Evolutionary conservation across 2,329 filamentous ascomycete genomes (phyloP).

Genomic region (Epichloe amarillans): DNA sequence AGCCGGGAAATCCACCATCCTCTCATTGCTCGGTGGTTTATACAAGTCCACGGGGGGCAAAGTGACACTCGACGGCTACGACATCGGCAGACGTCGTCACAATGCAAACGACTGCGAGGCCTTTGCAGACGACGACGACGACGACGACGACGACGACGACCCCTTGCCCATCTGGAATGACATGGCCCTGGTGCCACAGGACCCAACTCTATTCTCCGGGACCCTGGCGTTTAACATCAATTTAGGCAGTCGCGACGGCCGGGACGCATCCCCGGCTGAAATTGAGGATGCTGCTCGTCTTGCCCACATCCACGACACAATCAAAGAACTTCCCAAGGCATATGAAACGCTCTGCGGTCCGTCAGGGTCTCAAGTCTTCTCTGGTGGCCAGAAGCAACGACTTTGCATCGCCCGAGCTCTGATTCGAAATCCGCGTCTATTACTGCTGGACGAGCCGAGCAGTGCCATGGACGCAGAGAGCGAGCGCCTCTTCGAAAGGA

Average conservation of each 20-base stretch:
- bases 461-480: conserved; percentile 46
- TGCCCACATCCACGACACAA: conserved; percentile 51
- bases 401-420: conserved; percentile 57
- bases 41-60: conserved; percentile 36
- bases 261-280: conserved; percentile 37
- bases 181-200: conserved; percentile 37
- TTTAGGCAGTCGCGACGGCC: conserved; percentile 34
- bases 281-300: conserved; percentile 48
- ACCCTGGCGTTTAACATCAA: conserved; percentile 34
- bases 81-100: background rate
- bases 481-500: conserved; percentile 41
- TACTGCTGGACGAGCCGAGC: conserved; percentile 38
- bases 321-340: conserved; percentile 38
- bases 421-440: conserved; percentile 46
- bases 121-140: conserved; percentile 23
- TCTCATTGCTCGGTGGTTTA: conserved; percentile 37
- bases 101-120: conserved; percentile 22
- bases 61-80: conserved; percentile 33
- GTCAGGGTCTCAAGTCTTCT: conserved; percentile 46
- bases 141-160: background rate
- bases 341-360: conserved; percentile 46
- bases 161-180: conserved; percentile 5
- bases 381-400: conserved; percentile 58
- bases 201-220: conserved; percentile 35
- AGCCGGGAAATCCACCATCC: conserved; percentile 33